Conservation (phyloP, 179 eudicot species). For the Nepenthes alata region DNA sequence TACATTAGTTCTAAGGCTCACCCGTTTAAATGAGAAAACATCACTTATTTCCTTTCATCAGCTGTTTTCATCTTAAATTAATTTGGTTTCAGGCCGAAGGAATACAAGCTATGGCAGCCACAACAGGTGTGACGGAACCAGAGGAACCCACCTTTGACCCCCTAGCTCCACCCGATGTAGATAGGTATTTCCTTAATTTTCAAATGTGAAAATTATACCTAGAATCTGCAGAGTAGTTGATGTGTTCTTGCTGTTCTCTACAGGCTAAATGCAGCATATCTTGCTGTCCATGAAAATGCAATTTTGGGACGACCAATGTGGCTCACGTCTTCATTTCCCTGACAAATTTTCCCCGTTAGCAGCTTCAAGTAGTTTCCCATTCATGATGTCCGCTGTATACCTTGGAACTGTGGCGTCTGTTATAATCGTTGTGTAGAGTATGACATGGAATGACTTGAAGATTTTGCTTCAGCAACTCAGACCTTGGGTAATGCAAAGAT, state of each 20-base stretch:
- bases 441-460: too few relatives aligned
- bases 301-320: constrained; percentile 83
- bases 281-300: constrained; percentile 71
- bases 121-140: constrained; percentile 46
- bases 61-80: too few relatives aligned
- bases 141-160: constrained; percentile 67
- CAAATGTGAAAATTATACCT: too few relatives aligned
- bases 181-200: constrained; percentile 37
- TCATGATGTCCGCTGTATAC: not conserved
- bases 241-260: not conserved
- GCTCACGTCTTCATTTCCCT: constrained; percentile 49
- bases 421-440: too few relatives aligned
- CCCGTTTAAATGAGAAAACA: too few relatives aligned
- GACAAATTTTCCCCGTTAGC: constrained; percentile 21
- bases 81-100: constrained; percentile 47
- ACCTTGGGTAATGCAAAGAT: too few relatives aligned
- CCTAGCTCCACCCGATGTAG: constrained; percentile 84
- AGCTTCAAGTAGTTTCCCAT: constrained; percentile 9
- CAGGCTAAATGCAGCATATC: constrained; percentile 75
- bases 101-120: constrained; percentile 52
- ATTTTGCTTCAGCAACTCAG: too few relatives aligned
- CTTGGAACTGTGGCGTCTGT: too few relatives aligned
- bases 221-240: too few relatives aligned
- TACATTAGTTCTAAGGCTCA: too few relatives aligned
- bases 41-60: too few relatives aligned